Evolutionary conservation across 495 filamentous ascomycete species (phyloP), one percentile per base, ranked within the genome.

Genomic region (Aspergillus nanangensis): DNA sequence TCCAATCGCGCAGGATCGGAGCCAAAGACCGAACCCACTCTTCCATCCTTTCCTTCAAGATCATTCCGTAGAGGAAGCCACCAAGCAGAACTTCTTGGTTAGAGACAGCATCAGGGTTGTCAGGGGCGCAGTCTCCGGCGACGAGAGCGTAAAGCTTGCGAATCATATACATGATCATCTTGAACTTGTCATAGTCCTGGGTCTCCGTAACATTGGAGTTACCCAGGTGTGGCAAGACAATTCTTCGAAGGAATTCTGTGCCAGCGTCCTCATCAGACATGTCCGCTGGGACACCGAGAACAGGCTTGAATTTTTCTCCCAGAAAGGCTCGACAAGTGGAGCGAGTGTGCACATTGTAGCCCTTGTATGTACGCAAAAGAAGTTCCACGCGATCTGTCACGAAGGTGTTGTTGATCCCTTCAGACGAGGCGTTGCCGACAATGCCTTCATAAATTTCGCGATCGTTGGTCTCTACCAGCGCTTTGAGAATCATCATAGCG

Each of bases 401-500:
- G 71, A 95, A 98, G 13, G 91, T 93, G 60, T 96, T 95, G 47
- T 85, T 74, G 27, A 83, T 73, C 14, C 85, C 86, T 61, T 88
- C 84, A 8, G 87, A 87, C 5, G 79, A 78, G 29, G 81, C 75
- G 18, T 74, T 66, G 34, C 89, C 90, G 15, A 95, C 83, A 25
- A 97, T 70, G 14, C 81, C 84, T 64, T 98, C 92, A 53, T 91
- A 98, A 38, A 98, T 93, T 58, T 95, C 90, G 41, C 89, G 81
- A 53, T 98, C 93, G 55, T 95, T 97, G 10, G 93, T 97, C 65
- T 98, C 91, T 15, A 90, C 79, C 35, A 98, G 77, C 2, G 93
- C 93, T 71, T 96, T 97, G 50, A 98, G 66, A 11, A 96, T 80
- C 93, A 98, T 96, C 78, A 96, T 83, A 48, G 89, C 87, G 14